phyloP scores from a whole-genome alignment of 2,329 filamentous ascomycete species.

The Chaetomium sp. region DNA sequence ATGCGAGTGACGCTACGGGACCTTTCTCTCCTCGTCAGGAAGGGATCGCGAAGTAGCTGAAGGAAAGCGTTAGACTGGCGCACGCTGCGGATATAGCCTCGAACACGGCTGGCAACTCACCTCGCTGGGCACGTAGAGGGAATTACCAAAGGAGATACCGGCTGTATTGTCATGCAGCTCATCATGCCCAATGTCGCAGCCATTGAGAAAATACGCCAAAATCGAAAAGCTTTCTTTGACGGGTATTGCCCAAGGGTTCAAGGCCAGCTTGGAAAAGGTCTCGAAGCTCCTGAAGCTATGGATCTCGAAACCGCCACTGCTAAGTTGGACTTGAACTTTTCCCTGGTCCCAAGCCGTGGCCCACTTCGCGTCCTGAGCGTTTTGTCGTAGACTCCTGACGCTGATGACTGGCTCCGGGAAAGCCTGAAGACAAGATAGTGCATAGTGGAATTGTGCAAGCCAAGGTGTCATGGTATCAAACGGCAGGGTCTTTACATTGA shows the following conservation, averaged over 20 bases:
- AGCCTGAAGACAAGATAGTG: no score
- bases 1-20: not conserved
- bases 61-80: not conserved
- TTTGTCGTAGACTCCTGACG: no score
- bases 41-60: not conserved
- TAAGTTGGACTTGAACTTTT: no score
- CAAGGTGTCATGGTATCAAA: no score
- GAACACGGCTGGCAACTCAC: not conserved
- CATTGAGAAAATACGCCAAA: conserved; percentile 2
- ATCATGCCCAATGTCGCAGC: conserved; percentile 1
- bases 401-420: no score
- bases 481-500: no score
- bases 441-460: no score
- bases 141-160: conserved; percentile 4
- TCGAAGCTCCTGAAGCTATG: no score
- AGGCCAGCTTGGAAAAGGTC: not conserved
- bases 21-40: not conserved
- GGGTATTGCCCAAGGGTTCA: not conserved
- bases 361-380: no score
- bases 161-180: conserved; percentile 1
- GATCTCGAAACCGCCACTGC: no score
- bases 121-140: not conserved
- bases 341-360: no score
- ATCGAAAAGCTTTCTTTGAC: not conserved
- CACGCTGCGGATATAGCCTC: no score